phyloP scores from a whole-genome alignment of 106 monocot genomes.

The Dendrobium chrysotoxum region DNA sequence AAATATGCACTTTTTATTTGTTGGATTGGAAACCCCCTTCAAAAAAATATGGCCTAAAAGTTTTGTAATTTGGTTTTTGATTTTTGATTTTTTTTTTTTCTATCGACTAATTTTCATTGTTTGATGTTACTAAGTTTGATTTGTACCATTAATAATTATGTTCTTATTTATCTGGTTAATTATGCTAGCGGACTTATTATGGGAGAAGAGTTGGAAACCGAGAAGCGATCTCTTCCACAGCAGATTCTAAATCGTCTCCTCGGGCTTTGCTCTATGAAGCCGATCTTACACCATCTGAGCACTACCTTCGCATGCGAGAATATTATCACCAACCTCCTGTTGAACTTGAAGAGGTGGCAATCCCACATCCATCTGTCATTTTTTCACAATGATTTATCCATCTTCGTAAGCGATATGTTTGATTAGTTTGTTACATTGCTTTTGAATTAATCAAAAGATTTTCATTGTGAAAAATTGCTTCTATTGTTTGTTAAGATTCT shows the following conservation, averaged over 20 bases:
- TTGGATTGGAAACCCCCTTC: not conserved
- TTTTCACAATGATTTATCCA: not conserved
- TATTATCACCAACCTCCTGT: constrained; percentile 41
- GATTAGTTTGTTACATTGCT: not conserved
- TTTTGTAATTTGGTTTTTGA: not conserved
- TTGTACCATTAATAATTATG: not conserved
- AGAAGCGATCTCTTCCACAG: constrained; percentile 33
- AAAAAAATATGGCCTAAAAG: not conserved
- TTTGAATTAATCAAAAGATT: not conserved
- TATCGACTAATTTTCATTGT: too few relatives aligned
- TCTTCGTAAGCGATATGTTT: not conserved
- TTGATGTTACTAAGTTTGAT: too few relatives aligned
- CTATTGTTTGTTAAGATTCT: not conserved
- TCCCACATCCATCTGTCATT: not conserved
- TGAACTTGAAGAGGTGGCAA: constrained; percentile 50
- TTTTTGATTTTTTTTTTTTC: too few relatives aligned
- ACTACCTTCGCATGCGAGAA: constrained; percentile 28
- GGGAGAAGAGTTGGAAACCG: constrained; percentile 29
- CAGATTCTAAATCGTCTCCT: constrained; percentile 33
- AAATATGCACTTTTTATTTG: not conserved
- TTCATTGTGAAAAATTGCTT: not conserved
- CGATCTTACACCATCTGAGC: constrained; percentile 30
- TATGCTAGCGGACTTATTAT: constrained; percentile 27
- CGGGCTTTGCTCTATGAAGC: constrained; percentile 31
- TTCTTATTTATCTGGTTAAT: not conserved